These are phyloP conservation scores for Acanthamoeba lenticulata DNA, from an alignment of 208 protist genomes.

Conservation along the genomic window DNA sequence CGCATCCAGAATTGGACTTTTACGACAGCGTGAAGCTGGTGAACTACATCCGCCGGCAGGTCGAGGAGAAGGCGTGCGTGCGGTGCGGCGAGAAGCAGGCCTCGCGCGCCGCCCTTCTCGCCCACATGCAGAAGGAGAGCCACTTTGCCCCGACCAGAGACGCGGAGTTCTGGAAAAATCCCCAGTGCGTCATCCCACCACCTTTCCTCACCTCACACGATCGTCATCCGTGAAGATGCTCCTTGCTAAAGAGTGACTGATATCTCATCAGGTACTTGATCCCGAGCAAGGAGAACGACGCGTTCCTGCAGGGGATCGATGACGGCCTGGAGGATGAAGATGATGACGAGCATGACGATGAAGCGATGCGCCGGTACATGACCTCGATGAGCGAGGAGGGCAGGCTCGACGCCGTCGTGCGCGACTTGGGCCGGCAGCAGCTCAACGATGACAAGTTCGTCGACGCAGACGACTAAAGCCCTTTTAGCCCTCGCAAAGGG, in stretches of 20 bases:
- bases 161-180: conserved; percentile 53
- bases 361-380: background rate
- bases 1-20: conserved; percentile 65
- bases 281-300: conserved; percentile 9
- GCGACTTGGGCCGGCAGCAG: background rate
- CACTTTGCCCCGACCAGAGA: conserved; percentile 27
- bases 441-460: conserved; percentile 38
- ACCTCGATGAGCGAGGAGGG: background rate
- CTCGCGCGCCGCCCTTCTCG: background rate
- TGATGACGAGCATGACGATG: background rate
- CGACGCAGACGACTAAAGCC: background rate
- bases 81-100: background rate
- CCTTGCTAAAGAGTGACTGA: background rate
- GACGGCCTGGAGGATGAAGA: background rate
- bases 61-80: conserved; percentile 59
- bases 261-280: background rate
- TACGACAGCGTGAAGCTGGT: conserved; percentile 73
- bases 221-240: background rate
- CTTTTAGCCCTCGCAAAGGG: background rate
- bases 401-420: background rate
- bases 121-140: conserved; percentile 18
- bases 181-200: background rate
- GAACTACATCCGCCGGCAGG: conserved; percentile 74
- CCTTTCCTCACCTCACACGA: background rate
- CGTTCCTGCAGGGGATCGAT: background rate